phyloP scores from a whole-genome alignment of 208 protist species.

The Leishmania martiniquensis region DNA sequence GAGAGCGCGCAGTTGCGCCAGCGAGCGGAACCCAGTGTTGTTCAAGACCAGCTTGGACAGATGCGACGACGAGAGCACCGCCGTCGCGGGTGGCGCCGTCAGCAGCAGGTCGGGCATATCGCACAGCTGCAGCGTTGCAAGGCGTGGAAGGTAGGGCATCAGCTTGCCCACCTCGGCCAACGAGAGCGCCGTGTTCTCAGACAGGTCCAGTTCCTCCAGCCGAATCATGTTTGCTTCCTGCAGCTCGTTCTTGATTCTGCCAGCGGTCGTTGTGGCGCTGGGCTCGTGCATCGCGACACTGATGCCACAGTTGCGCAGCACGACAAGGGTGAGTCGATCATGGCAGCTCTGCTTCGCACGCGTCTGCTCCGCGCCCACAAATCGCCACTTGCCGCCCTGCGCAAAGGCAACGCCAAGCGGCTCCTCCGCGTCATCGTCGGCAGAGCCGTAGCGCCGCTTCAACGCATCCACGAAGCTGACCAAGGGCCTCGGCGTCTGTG shows the following conservation, averaged over 20 bases:
- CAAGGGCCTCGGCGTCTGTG: neutral
- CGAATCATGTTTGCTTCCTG: constrained; percentile 44
- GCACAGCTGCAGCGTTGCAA: constrained; percentile 73
- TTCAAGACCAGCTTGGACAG: constrained; percentile 85
- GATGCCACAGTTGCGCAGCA: constrained; percentile 63
- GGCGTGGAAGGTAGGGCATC: constrained; percentile 52
- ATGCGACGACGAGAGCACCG: constrained; percentile 31
- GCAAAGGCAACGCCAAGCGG: constrained; percentile 28
- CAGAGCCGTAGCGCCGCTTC: constrained; percentile 73
- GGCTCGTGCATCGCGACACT: constrained; percentile 46
- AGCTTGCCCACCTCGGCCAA: constrained; percentile 62
- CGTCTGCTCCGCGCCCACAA: constrained; percentile 84
- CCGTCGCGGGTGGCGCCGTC: neutral
- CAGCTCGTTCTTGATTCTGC: constrained; percentile 22
- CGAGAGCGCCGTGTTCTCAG: constrained; percentile 57
- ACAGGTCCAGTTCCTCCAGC: constrained; percentile 78
- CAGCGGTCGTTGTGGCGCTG: constrained; percentile 10
- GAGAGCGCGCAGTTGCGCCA: constrained; percentile 56
- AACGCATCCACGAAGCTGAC: constrained; percentile 85
- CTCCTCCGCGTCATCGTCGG: constrained; percentile 45
- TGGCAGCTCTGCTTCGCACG: constrained; percentile 62
- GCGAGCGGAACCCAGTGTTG: constrained; percentile 62
- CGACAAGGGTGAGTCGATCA: constrained; percentile 62
- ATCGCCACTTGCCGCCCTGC: constrained; percentile 75
- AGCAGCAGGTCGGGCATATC: constrained; percentile 52